Evolutionary conservation across 352 stramenopile species (phyloP).

Genomic region (Blastocystis sp.): DNA sequence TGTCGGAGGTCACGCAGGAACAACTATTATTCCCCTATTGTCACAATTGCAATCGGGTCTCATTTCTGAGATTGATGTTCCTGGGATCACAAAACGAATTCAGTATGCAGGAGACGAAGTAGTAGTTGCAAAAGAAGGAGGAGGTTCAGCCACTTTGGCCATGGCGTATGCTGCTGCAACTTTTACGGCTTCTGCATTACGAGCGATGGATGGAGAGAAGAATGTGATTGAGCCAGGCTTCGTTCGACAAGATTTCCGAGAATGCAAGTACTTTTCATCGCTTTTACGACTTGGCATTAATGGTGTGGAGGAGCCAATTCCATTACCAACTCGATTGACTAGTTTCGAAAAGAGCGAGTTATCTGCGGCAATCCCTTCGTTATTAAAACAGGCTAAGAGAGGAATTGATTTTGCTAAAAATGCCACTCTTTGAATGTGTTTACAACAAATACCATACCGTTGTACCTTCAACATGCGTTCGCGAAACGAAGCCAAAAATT

Average conservation of each 20-base stretch:
- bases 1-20: conserved; percentile 95
- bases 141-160: conserved; percentile 91
- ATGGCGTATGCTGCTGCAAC: conserved; percentile 95
- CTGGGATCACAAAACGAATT: conserved; percentile 87
- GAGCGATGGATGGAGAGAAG: conserved; percentile 85
- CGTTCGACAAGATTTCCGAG: conserved; percentile 88
- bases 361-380: neutral
- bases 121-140: conserved; percentile 79
- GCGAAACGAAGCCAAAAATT: neutral
- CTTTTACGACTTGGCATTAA: conserved; percentile 77
- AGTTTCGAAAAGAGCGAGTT: conserved; percentile 57
- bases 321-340: conserved; percentile 76
- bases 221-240: conserved; percentile 91
- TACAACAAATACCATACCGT: neutral
- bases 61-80: conserved; percentile 65
- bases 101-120: conserved; percentile 91
- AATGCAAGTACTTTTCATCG: conserved; percentile 85
- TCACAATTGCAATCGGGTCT: conserved; percentile 72
- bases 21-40: conserved; percentile 95
- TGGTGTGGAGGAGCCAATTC: conserved; percentile 86
- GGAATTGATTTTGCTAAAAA: conserved; percentile 44
- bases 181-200: conserved; percentile 84
- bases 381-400: conserved; percentile 21
- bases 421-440: neutral
- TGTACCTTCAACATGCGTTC: neutral